These are phyloP conservation scores for Aspergillus affinis DNA, from an alignment of 495 filamentous ascomycete genomes.

Conservation along the genomic window DNA sequence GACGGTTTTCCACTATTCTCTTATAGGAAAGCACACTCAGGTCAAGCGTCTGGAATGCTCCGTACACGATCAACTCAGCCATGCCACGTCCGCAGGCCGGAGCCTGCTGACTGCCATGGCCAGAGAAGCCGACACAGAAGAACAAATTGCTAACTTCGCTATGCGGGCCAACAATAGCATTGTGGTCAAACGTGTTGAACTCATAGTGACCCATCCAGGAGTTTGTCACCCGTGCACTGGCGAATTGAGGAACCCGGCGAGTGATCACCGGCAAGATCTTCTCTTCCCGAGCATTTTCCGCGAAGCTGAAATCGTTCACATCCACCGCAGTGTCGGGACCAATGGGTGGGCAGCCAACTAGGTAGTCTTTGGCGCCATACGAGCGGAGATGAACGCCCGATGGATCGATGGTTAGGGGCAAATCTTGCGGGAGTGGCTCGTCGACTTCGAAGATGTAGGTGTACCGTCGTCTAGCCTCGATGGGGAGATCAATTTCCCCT, in stretches of 20 bases:
- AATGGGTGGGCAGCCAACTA: constrained; percentile 7
- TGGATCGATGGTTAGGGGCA: constrained; percentile 11
- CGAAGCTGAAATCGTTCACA: constrained; percentile 12
- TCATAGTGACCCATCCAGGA: constrained; percentile 12
- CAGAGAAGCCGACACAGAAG: constrained; percentile 11
- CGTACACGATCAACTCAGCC: constrained; percentile 8
- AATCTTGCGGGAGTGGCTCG: constrained; percentile 1
- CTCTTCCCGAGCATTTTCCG: constrained; percentile 6
- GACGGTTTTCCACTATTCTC: constrained; percentile 1
- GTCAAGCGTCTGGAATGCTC: constrained; percentile 1
- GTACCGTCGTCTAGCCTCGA: constrained; percentile 7
- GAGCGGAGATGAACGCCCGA: constrained; percentile 7
- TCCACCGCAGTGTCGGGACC: constrained; percentile 6
- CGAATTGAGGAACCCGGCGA: constrained; percentile 2
- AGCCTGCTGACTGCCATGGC: constrained; percentile 10
- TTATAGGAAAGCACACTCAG: constrained; percentile 4
- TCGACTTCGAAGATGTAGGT: constrained; percentile 7
- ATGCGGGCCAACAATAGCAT: constrained; percentile 6
- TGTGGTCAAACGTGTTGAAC: constrained; percentile 12
- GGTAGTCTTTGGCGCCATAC: constrained; percentile 6
- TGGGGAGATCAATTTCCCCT: not conserved
- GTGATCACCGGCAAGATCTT: constrained; percentile 8
- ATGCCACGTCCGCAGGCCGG: constrained; percentile 7
- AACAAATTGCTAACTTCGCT: not conserved
- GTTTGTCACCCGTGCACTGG: constrained; percentile 2